Evolutionary conservation across 2,329 filamentous ascomycete genomes (phyloP), one percentile per base, ranked within the genome.

Genomic region (Botrytis byssoidea): DNA sequence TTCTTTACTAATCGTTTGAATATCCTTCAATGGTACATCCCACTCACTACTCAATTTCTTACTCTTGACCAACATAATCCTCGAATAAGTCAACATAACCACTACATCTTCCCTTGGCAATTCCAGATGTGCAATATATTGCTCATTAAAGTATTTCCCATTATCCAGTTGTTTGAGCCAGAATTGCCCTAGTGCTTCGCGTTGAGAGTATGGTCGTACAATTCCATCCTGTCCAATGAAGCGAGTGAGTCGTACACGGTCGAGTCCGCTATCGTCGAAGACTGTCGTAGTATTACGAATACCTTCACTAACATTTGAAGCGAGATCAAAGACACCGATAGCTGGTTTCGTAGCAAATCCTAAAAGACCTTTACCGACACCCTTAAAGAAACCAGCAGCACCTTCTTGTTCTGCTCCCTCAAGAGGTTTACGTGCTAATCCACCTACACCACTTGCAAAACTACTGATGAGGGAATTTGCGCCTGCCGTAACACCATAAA

Each of bases 131-230:
- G 95, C 97, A 82, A 99, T 96, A 84, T 99, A 99, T 81, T 94
- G 89, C 83, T 99, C 96, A 83, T 97, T 92, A 88, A 99, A 99
- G 86, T 95, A 98, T 82, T 95, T 96, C 75, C 96, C 96, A 77
- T 98, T 96, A 83, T 99, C 96, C 18, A 97, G 90, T 74, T 97
- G 97, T 87, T 99, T 99, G 77, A 99, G 90, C 97, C 96, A 99
- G 85, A 94, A 98, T 82, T 99, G 96, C 0, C 96, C 96, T 4
- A 99, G 90, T 0, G 96, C 95, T 85, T 99, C 96, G 65, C 96
- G 93, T 81, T 97, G 93, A 73, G 91, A 95, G 85, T 97, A 99
- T 0, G 96, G 95, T 4, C 95, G 92, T 48, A 99, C 95, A 74
- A 99, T 93, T 59, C 96, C 96, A 81, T 99, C 95, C 60, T 91